Evolutionary conservation across 1,284 basidiomycete genomes (phyloP).

Genomic region (Thelephora terrestris): DNA sequence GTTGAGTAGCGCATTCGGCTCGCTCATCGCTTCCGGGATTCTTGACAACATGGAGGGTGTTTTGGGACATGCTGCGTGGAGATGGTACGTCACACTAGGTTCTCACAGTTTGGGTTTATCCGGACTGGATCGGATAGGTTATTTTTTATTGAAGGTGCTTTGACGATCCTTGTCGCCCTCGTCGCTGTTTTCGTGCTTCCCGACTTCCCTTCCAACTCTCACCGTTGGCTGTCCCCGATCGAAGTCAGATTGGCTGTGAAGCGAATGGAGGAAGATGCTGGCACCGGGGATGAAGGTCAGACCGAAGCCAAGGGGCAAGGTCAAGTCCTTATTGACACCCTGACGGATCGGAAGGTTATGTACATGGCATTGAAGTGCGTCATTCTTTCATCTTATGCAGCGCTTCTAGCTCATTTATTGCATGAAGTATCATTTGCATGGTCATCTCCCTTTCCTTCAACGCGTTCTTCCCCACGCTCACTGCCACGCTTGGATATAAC

Average conservation of each 20-base stretch:
- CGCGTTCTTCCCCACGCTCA: slow-evolving; percentile 62
- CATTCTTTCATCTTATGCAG: slow-evolving; percentile 5
- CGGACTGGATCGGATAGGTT: slow-evolving; percentile 34
- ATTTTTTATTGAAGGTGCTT: slow-evolving; percentile 64
- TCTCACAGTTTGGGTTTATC: background rate
- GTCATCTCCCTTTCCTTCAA: slow-evolving; percentile 64
- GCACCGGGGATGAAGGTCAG: slow-evolving; percentile 34
- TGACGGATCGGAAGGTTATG: slow-evolving; percentile 69
- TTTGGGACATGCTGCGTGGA: slow-evolving; percentile 68
- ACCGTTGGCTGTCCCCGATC: slow-evolving; percentile 44
- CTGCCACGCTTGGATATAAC: slow-evolving; percentile 58
- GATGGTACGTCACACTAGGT: slow-evolving; percentile 25
- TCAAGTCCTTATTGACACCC: slow-evolving; percentile 44
- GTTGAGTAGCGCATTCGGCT: slow-evolving; percentile 77
- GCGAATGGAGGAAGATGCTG: slow-evolving; percentile 66
- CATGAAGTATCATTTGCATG: slow-evolving; percentile 19
- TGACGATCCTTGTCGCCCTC: slow-evolving; percentile 56
- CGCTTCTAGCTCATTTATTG: background rate
- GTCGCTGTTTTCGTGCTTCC: slow-evolving; percentile 61
- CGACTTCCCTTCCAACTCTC: slow-evolving; percentile 58
- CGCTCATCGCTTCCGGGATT: slow-evolving; percentile 70
- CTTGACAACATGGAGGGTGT: slow-evolving; percentile 60
- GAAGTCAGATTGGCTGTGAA: slow-evolving; percentile 59
- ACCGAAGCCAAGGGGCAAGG: slow-evolving; percentile 24
- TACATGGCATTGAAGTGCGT: slow-evolving; percentile 51